These are phyloP conservation scores for Mrakiaceae sp. DNA, from an alignment of 1,284 basidiomycete genomes.

Conservation along the genomic window DNA sequence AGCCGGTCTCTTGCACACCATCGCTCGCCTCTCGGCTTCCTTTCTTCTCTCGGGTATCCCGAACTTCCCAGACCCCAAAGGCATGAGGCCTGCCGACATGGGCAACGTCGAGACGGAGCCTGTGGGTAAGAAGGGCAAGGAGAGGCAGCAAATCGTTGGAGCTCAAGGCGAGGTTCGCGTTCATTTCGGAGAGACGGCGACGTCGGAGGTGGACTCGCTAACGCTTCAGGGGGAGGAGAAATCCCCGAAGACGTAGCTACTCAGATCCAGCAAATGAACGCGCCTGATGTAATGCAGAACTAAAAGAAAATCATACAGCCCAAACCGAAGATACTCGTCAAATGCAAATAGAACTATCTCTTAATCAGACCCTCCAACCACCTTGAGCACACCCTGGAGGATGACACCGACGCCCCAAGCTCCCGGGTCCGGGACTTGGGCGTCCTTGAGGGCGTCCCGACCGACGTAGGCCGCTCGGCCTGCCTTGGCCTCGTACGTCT, in stretches of 20 bases:
- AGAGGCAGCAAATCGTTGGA: not conserved
- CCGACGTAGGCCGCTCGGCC: conserved; percentile 83
- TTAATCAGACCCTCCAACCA: not conserved
- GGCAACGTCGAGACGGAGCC: not conserved
- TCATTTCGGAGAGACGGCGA: not conserved
- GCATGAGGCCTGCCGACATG: not conserved
- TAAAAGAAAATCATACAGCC: too few species aligned
- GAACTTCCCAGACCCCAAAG: not conserved
- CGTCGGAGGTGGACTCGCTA: too few species aligned
- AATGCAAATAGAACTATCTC: too few species aligned
- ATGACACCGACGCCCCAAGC: conserved; percentile 80
- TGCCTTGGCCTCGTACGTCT: conserved; percentile 69
- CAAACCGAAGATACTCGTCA: too few species aligned
- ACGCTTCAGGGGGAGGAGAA: too few species aligned
- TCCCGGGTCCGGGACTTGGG: conserved; percentile 72
- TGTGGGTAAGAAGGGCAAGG: not conserved
- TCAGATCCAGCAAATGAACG: too few species aligned
- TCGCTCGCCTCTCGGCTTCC: not conserved
- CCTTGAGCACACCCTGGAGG: conserved; percentile 42
- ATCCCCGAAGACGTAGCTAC: too few species aligned
- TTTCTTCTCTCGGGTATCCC: not conserved
- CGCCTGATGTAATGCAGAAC: too few species aligned
- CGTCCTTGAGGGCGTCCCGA: conserved; percentile 53
- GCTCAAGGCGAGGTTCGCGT: conserved; percentile 5
- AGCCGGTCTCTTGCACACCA: not conserved